Base-by-base conservation (phyloP, 768 basidiomycete species). In the Zangia roseola region DNA sequence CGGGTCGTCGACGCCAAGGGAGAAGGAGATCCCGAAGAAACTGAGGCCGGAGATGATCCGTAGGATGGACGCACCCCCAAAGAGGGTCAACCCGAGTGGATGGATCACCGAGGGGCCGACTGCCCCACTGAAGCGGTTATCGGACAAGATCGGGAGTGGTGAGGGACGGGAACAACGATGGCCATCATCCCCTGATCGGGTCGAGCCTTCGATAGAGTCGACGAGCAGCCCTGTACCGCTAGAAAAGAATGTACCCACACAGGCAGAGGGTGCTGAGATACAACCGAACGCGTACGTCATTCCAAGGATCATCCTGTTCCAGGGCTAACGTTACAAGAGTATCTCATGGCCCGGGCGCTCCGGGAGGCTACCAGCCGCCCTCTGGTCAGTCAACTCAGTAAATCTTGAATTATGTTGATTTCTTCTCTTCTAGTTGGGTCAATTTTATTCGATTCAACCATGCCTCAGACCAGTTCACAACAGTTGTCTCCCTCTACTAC, bases 1-100 rank as follows among this genome's bases (percentile, higher is more conserved):
- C 7, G 49, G 43, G 39, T 41, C 40, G 13, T 54, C 47, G 12
- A 47, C 58, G 19, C 43, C 54, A 1, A 46, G 33, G 24, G 58
- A 50, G 30, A 69, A 66, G 20, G 76, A 69, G 12, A 36, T 6
- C 1, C 40, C 45, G 7, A 58, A 23, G 45, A 69, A 59, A 43
- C 49, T 92, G 6, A 70, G 78, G 40, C 72, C 86, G 21, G 82
- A 89, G 46, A 91, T 91, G 88, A 91, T 93, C 47, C 78, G 81
- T 25, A 74, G 89, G 42, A 76, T 86, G 73, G 80, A 88, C 49
- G 78, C 76, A 40, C 77, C 81, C 1, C 87, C 85, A 6, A 81
- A 80, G 60, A 80, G 78, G 2, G 74, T 91, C 21, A 78, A 90
- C 59, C 89, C 89, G 4, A 90, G 80, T 55, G 88, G 89, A 6